Base-by-base conservation (phyloP, 441 rosid species). In the Dalechampia spathulata region DNA sequence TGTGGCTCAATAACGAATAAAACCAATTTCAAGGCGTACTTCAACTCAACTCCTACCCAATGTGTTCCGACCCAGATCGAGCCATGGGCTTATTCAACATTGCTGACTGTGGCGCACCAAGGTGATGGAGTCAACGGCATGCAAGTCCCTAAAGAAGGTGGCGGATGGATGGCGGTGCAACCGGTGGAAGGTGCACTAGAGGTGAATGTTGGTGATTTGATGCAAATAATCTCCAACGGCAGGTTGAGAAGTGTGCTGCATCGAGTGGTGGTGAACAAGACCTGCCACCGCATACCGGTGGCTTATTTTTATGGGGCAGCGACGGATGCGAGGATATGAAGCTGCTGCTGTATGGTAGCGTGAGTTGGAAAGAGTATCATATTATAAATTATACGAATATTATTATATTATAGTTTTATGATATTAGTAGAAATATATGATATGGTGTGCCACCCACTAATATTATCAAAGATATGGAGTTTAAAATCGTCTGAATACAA, bases 291-390 rank as follows among this genome's bases (percentile, higher is more conserved):
- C 15, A 21, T 68, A 6, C 82, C 92, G 0, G 55, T 69, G 11
- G 84, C 81, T 0, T 79, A 70, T 64, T 80, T 86, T 59, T 82
- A 81, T 11, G 87, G 85, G 23, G 86, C 86, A 8, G 80, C 86
- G 1, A 40, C 25, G 48, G 76, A 77, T 20, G 72, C 51, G 57
- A 61, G 61, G 61, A 58, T 83, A 52, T 38, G 26, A 72, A 78
- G 61, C 52, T 86, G 69, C 45, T 69, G 0, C 39, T 72, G 6
- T 84, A 79, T 23, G 73, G 74, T 1, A 60, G 85, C 0, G 81
- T 86, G 15, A 78, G 85, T 11, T 82, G 88, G 86, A 66, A 70
- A 26, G 88, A 82, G 65, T 82, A 81, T 26, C 80, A n/a, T n/a
- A n/a, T n/a, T n/a, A n/a, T n/a, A n/a, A n/a, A n/a, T n/a, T n/a